Percentiles rank a stretch among this genome's conserved stretches.
Evolutionary conservation across 2,329 filamentous ascomycete genomes (phyloP).

Genomic region (Apiospora malaysiana): DNA sequence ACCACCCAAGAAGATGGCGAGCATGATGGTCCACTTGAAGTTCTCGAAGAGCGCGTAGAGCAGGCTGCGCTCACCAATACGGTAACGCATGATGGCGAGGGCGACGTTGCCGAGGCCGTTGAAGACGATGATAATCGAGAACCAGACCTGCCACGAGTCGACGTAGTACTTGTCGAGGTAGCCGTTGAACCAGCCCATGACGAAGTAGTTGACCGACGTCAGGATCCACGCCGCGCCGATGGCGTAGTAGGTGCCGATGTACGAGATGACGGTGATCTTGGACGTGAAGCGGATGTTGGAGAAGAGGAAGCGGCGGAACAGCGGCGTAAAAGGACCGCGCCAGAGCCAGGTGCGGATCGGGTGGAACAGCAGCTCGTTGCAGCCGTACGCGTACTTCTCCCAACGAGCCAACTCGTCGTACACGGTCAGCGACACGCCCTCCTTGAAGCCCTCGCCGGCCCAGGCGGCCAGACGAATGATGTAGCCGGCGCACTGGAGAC

Average conservation of each 20-base stretch:
- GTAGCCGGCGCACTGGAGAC: conserved; percentile 72
- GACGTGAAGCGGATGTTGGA: conserved; percentile 68
- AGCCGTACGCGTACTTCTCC: conserved; percentile 77
- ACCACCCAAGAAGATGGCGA: conserved; percentile 83
- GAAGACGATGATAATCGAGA: conserved; percentile 80
- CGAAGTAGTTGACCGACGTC: conserved; percentile 72
- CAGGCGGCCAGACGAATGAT: conserved; percentile 73
- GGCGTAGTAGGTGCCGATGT: conserved; percentile 68
- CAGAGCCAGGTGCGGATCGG: conserved; percentile 67
- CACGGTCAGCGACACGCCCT: conserved; percentile 75
- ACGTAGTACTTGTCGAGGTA: conserved; percentile 71
- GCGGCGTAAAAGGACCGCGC: conserved; percentile 67
- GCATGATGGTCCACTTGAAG: conserved; percentile 75
- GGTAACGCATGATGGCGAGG: conserved; percentile 75
- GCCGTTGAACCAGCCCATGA: conserved; percentile 74
- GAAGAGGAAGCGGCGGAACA: conserved; percentile 66
- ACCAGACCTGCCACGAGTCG: conserved; percentile 77
- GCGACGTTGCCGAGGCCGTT: conserved; percentile 76
- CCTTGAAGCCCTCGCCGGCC: conserved; percentile 72
- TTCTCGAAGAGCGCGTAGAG: conserved; percentile 64
- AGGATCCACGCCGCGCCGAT: conserved; percentile 72
- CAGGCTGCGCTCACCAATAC: conserved; percentile 68
- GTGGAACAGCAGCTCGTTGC: conserved; percentile 74
- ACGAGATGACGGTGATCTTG: conserved; percentile 72
- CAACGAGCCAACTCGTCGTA: conserved; percentile 75